Evolutionary conservation across 495 filamentous ascomycete species (phyloP).

Genomic region (Talaromyces trachyspermus): DNA sequence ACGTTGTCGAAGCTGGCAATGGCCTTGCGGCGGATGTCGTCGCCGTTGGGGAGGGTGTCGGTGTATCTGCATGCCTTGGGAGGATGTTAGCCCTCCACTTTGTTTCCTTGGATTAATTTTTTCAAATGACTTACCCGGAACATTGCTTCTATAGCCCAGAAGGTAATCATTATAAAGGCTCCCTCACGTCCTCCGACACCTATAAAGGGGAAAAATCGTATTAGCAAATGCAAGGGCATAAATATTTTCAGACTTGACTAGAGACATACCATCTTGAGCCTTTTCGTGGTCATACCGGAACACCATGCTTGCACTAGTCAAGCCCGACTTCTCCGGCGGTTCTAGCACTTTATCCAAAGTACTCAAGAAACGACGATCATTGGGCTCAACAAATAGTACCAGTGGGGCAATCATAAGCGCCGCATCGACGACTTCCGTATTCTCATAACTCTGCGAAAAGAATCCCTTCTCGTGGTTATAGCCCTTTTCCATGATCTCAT

Average conservation of each 20-base stretch:
- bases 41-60: constrained; percentile 49
- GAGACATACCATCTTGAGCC: constrained; percentile 54
- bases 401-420: constrained; percentile 65
- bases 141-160: constrained; percentile 72
- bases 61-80: constrained; percentile 35
- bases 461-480: constrained; percentile 57
- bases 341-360: constrained; percentile 62
- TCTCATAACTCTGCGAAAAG: constrained; percentile 68
- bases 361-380: constrained; percentile 62
- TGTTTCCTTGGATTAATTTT: no score
- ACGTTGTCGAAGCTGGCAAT: constrained; percentile 68
- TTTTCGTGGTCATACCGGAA: constrained; percentile 61
- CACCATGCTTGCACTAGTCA: constrained; percentile 63
- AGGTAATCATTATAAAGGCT: constrained; percentile 73
- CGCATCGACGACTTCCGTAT: constrained; percentile 56
- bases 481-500: constrained; percentile 64
- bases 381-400: constrained; percentile 68
- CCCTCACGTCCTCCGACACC: constrained; percentile 68
- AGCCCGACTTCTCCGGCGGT: constrained; percentile 60
- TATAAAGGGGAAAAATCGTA: constrained; percentile 24
- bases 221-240: constrained; percentile 8
- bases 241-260: not conserved
- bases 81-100: no score
- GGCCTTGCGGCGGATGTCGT: constrained; percentile 48
- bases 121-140: constrained; percentile 46